Conservation (phyloP, 2,329 filamentous ascomycete species). For the Aspergillus tubingensis region DNA sequence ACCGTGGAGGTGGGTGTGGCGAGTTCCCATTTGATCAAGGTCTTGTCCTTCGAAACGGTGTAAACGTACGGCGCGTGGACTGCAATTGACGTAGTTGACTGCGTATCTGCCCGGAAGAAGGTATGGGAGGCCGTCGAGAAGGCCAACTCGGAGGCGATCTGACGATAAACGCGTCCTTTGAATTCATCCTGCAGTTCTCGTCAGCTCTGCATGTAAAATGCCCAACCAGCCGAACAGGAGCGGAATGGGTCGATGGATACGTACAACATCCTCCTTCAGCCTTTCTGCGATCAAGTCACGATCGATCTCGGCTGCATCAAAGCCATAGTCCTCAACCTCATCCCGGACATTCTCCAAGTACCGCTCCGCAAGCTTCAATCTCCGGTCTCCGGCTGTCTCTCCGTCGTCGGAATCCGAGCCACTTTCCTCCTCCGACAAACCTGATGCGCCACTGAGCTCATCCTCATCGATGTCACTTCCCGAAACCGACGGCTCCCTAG, state of each 20-base stretch:
- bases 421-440: constrained; percentile 51
- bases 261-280: constrained; percentile 80
- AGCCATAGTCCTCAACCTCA: constrained; percentile 80
- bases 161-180: constrained; percentile 85
- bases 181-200: constrained; percentile 63
- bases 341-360: constrained; percentile 88
- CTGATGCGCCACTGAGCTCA: constrained; percentile 52
- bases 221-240: not conserved
- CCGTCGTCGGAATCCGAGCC: constrained; percentile 70
- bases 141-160: constrained; percentile 71
- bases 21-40: constrained; percentile 86
- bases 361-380: constrained; percentile 82
- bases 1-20: constrained; percentile 48
- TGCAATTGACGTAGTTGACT: constrained; percentile 76
- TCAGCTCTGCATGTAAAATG: constrained; percentile 16
- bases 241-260: constrained; percentile 21
- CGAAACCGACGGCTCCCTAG: constrained; percentile 78
- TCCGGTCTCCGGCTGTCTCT: constrained; percentile 86
- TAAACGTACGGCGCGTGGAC: constrained; percentile 79
- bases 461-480: constrained; percentile 76
- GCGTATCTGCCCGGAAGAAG: constrained; percentile 76
- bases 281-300: constrained; percentile 87
- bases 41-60: constrained; percentile 82
- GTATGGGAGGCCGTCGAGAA: constrained; percentile 68
- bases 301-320: constrained; percentile 93